phyloP scores from a whole-genome alignment of 805 yeast genomes.

The Tetrapisispora namnaoensis region DNA sequence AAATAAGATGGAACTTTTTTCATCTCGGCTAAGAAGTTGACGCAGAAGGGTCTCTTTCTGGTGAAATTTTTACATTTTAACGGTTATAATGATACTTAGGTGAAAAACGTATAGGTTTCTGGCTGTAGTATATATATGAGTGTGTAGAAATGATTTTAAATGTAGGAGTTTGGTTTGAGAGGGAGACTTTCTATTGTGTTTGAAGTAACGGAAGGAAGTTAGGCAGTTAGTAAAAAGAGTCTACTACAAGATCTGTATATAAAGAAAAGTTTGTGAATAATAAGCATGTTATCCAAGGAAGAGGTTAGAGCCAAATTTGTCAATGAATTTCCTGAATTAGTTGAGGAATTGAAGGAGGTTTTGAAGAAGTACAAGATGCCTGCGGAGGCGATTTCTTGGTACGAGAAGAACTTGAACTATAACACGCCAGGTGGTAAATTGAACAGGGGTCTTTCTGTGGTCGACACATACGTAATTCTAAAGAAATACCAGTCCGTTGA shows the following conservation, averaged over 20 bases:
- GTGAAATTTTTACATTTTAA: not conserved
- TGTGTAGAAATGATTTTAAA: too few relatives aligned
- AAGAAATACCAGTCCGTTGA: constrained; percentile 48
- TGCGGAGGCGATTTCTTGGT: constrained; percentile 79
- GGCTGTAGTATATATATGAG: not conserved
- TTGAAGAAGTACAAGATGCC: constrained; percentile 70
- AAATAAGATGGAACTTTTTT: not conserved
- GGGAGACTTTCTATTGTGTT: too few relatives aligned
- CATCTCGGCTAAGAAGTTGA: not conserved
- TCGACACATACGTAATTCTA: constrained; percentile 81
- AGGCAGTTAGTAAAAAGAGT: too few relatives aligned
- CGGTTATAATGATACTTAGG: not conserved
- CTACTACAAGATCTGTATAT: not conserved
- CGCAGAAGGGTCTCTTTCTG: not conserved
- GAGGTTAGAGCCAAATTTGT: constrained; percentile 44
- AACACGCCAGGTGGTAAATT: constrained; percentile 95
- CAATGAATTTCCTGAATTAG: constrained; percentile 64
- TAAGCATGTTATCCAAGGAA: constrained; percentile 9
- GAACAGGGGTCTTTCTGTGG: constrained; percentile 91
- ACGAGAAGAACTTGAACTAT: constrained; percentile 57
- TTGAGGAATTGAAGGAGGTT: constrained; percentile 58
- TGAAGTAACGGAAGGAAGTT: too few relatives aligned
- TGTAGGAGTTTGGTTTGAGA: too few relatives aligned
- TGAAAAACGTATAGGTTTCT: not conserved
- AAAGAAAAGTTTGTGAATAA: not conserved